Percentiles rank a stretch among this genome's conserved stretches.
Conservation (phyloP, 768 basidiomycete species). For the Tulasnella sp. region DNA sequence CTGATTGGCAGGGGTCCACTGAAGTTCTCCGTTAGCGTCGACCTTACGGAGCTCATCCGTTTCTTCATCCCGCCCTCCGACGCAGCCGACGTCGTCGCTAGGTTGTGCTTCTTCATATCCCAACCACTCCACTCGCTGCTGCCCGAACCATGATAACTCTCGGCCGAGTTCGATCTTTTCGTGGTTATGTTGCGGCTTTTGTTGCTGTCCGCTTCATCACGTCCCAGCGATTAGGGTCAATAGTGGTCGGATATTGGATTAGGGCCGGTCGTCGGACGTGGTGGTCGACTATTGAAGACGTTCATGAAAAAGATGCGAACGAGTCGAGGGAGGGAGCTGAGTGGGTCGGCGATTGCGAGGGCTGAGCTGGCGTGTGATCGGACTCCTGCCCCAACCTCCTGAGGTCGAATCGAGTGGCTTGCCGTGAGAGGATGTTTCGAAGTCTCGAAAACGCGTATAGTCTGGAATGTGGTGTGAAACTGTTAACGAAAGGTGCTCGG, state of each 20-base stretch:
- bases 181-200: background rate
- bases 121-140: background rate
- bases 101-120: background rate
- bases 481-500: background rate
- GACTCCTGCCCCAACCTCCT: conserved; percentile 57
- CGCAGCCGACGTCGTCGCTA: background rate
- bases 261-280: background rate
- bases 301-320: background rate
- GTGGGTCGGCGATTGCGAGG: conserved; percentile 16
- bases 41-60: conserved; percentile 44
- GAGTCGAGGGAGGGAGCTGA: conserved; percentile 26
- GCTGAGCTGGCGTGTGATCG: conserved; percentile 25
- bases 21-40: conserved; percentile 36
- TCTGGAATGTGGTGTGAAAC: background rate
- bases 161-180: background rate
- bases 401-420: background rate
- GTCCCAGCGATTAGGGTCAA: background rate
- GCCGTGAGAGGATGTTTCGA: background rate
- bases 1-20: background rate
- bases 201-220: no score
- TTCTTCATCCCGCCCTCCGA: background rate
- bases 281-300: background rate
- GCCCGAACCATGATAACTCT: no score
- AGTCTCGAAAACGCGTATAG: background rate
- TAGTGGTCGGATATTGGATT: no score